Percentiles rank a stretch among this genome's conserved stretches.
These are phyloP conservation scores for Xylaria cubensis DNA, from an alignment of 495 filamentous ascomycete species.

Conservation along the genomic window DNA sequence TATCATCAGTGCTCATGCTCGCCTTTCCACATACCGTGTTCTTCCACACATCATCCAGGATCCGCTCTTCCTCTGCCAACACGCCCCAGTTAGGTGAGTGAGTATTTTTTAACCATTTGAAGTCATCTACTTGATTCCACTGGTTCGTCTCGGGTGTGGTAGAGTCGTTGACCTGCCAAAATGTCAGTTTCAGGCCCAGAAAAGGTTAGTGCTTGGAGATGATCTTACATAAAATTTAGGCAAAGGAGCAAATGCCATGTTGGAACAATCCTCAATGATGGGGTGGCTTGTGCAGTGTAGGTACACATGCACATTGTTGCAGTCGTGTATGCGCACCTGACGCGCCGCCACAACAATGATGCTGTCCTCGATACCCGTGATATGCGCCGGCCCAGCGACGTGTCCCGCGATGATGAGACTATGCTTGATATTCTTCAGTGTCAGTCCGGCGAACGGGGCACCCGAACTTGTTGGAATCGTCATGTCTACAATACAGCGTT, in stretches of 20 bases:
- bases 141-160: conserved; percentile 58
- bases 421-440: conserved; percentile 69
- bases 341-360: conserved; percentile 77
- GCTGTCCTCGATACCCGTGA: conserved; percentile 76
- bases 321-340: conserved; percentile 92
- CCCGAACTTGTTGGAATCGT: conserved; percentile 66
- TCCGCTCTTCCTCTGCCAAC: conserved; percentile 64
- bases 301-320: conserved; percentile 79
- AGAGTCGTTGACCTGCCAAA: conserved; percentile 40
- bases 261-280: conserved; percentile 88
- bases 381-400: conserved; percentile 78
- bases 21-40: conserved; percentile 70
- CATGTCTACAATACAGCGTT: conserved; percentile 80
- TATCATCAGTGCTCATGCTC: conserved; percentile 68
- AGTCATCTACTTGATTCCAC: conserved; percentile 93
- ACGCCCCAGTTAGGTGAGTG: conserved; percentile 89
- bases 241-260: conserved; percentile 79
- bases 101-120: conserved; percentile 91
- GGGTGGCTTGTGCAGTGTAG: conserved; percentile 81
- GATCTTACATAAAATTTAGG: conserved; percentile 69
- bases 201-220: too few species aligned
- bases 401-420: conserved; percentile 78
- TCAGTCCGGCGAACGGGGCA: conserved; percentile 75
- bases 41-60: conserved; percentile 71
- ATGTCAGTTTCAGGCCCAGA: conserved; percentile 8